Base-by-base conservation (phyloP, 192 early-diverging fungal genomes). In the Mortierella antarctica region DNA sequence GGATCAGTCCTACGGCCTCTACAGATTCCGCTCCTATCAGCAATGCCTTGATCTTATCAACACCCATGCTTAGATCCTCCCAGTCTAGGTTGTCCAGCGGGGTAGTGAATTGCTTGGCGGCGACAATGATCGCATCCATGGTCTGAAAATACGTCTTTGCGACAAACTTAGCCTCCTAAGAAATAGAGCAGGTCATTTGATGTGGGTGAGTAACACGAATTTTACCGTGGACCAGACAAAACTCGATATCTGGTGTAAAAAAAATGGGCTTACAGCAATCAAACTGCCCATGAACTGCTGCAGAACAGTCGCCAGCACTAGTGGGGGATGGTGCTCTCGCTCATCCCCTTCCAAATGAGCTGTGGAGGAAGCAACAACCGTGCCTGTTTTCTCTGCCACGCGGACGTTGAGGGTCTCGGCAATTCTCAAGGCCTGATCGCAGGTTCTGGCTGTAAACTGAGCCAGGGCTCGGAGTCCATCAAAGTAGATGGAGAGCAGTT, bases 1-100 rank as follows among this genome's bases (percentile, higher is more conserved):
- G 69, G 44, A 79, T 47, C 23, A 65, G 47, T 1, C 45, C 69
- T 10, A 79, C 47, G 4, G 75, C 62, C 21, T 64, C 69, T 0
- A 5, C 39, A 5, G 47, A 20, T 23, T 79, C 75, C 8, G 42
- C 58, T 0, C 51, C 64, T 8, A 17, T 54, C 46, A 71, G 20
- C 8, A 71, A 13, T 1, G 1, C 48, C 48, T 65, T 71, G n/a
- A 79, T 63, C 57, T 71, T 71, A 4, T 70, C 68, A 11, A 69
- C 9, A 1, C 75, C 75, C 62, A 79, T 66, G 6, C 51, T 4
- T 23, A 79, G 21, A 31, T 79, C 75, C 5, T 71, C 75, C 75
- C 75, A 79, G 44, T 79, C 75, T 10, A 71, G 58, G 11, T 62
- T 70, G 57, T 79, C 75, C 51, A 79, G 41, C 0, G 75, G 75